These are phyloP conservation scores for Anthracocystis setariae DNA, from an alignment of 1,284 basidiomycete species.

Conservation along the genomic window DNA sequence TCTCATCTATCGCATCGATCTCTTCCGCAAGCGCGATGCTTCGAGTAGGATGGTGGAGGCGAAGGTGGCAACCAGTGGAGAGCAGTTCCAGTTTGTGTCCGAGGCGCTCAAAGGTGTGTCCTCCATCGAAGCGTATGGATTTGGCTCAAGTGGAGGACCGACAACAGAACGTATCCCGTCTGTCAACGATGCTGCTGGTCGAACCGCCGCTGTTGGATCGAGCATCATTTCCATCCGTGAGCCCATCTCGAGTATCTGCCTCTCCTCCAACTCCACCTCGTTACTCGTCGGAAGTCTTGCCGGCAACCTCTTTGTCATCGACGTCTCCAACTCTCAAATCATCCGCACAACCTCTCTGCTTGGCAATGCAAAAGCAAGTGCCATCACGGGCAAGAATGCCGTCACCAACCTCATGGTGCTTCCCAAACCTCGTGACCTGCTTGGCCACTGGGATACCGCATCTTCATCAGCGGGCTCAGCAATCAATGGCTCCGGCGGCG, in stretches of 20 bases:
- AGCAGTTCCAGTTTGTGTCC: conserved; percentile 36
- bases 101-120: conserved; percentile 30
- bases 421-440: conserved; percentile 47
- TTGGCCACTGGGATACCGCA: conserved; percentile 37
- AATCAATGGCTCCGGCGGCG: conserved; percentile 2
- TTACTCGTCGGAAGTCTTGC: conserved; percentile 67
- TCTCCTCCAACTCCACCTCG: conserved; percentile 79
- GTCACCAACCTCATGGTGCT: conserved; percentile 51
- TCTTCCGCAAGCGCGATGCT: conserved; percentile 73
- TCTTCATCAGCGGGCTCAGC: conserved; percentile 1
- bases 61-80: conserved; percentile 13
- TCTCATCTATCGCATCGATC: conserved; percentile 81
- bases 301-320: conserved; percentile 81
- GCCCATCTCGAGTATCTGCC: conserved; percentile 75
- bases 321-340: conserved; percentile 88
- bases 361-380: conserved; percentile 35
- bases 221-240: conserved; percentile 40
- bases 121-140: conserved; percentile 28
- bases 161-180: conserved; percentile 25
- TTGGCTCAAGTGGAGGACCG: conserved; percentile 22
- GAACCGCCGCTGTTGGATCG: conserved; percentile 22
- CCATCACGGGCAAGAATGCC: conserved; percentile 46
- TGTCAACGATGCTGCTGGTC: conserved; percentile 7
- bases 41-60: conserved; percentile 34
- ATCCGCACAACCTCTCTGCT: conserved; percentile 75